A percentile compares a stretch with the other conserved stretches of the same genome.
phyloP scores from a whole-genome alignment of 2,329 filamentous ascomycete species.

The Monilinia vaccinii-corymbosi region DNA sequence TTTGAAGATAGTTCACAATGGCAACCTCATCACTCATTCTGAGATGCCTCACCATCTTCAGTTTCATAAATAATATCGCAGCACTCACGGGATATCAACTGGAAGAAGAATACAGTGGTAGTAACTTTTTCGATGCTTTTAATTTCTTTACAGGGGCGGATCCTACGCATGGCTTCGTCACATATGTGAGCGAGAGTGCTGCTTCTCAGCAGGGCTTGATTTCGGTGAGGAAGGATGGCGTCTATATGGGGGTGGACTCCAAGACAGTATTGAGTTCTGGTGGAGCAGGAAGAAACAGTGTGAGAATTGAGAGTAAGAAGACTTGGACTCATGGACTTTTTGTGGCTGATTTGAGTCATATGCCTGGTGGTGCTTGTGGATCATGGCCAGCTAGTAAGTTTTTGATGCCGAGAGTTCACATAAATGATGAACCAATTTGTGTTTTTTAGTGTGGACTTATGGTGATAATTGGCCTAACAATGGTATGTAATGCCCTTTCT shows the following conservation, averaged over 20 bases:
- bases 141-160: constrained; percentile 2
- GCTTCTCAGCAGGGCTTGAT: constrained; percentile 4
- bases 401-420: constrained; percentile 57
- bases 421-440: background rate
- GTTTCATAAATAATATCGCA: background rate
- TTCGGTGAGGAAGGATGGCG: constrained; percentile 31
- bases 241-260: constrained; percentile 62
- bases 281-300: constrained; percentile 37
- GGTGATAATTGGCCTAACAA: constrained; percentile 12
- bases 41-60: constrained; percentile 4
- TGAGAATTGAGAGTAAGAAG: constrained; percentile 56
- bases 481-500: background rate
- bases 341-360: constrained; percentile 58
- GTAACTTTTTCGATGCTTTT: background rate
- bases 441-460: background rate
- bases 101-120: background rate
- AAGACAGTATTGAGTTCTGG: constrained; percentile 39
- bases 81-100: background rate
- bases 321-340: constrained; percentile 57
- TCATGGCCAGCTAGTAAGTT: constrained; percentile 54
- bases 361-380: constrained; percentile 59
- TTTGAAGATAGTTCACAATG: background rate
- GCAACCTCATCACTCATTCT: constrained; percentile 5
- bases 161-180: constrained; percentile 19
- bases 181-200: background rate